phyloP scores from a whole-genome alignment of 2,329 filamentous ascomycete species.

The Aspergillus sp. region DNA sequence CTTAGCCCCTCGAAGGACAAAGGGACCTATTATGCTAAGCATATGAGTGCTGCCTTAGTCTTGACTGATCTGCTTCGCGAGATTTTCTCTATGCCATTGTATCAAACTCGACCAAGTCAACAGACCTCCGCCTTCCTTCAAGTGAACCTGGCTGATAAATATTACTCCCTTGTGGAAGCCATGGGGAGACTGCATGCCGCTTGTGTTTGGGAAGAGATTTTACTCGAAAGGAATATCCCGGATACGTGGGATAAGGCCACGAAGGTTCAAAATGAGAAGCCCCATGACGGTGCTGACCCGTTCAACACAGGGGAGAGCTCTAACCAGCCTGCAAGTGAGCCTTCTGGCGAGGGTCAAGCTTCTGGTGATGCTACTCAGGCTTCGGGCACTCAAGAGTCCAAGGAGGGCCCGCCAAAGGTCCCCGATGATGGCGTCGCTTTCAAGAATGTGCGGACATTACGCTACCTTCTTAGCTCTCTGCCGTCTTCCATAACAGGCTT shows the following conservation, averaged over 20 bases:
- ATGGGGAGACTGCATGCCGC: conserved; percentile 71
- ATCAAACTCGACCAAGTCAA: conserved; percentile 48
- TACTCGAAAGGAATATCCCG: conserved; percentile 65
- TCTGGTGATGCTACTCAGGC: conserved; percentile 11
- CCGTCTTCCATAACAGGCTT: conserved; percentile 75
- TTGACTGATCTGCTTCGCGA: conserved; percentile 67
- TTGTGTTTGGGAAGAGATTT: conserved; percentile 76
- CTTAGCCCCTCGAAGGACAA: conserved; percentile 39
- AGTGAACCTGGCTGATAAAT: conserved; percentile 79
- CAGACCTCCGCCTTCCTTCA: conserved; percentile 59
- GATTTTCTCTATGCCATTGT: conserved; percentile 59
- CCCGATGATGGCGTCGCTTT: conserved; percentile 38
- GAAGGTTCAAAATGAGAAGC: conserved; percentile 35
- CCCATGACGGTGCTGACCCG: conserved; percentile 29
- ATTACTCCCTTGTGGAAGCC: conserved; percentile 62
- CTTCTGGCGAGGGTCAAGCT: conserved; percentile 15
- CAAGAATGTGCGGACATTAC: conserved; percentile 71
- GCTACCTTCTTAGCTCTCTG: conserved; percentile 68
- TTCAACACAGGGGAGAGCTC: conserved; percentile 14
- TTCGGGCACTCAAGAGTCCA: conserved; percentile 9
- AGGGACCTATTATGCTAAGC: conserved; percentile 72
- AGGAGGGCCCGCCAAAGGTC: conserved; percentile 15
- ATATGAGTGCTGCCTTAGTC: conserved; percentile 66
- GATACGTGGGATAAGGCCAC: conserved; percentile 46
- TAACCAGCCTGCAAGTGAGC: conserved; percentile 14